A percentile compares a stretch with the other conserved stretches of the same genome.
phyloP scores from a whole-genome alignment of 345 rosid genomes.

The Eucalyptus marginata region DNA sequence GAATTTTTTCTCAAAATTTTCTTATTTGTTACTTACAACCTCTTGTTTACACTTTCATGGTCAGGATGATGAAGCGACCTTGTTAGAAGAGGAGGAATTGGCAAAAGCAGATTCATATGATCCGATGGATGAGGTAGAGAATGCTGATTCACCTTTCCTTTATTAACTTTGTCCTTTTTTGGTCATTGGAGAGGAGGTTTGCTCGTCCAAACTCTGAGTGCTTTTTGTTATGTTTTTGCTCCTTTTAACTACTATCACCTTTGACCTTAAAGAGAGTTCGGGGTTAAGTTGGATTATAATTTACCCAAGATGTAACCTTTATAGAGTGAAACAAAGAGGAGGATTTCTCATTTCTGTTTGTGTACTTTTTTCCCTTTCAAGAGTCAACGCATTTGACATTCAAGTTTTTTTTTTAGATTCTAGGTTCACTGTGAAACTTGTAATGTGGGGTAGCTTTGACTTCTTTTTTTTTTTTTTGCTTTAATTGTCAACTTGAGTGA shows the following conservation, averaged over 20 bases:
- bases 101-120: constrained; percentile 60
- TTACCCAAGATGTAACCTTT: not conserved
- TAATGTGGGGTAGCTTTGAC: not conserved
- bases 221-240: not conserved
- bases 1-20: not conserved
- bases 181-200: not conserved
- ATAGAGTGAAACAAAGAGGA: not conserved
- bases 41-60: not conserved
- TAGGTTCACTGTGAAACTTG: not conserved
- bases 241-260: not conserved
- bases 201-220: not conserved
- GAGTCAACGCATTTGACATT: not conserved
- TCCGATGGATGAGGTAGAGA: constrained; percentile 63
- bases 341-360: not conserved
- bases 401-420: not conserved
- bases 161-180: not conserved
- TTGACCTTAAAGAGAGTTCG: not conserved
- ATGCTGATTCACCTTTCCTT: not conserved
- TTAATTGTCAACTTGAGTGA: not conserved
- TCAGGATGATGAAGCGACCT: constrained; percentile 93
- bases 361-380: not conserved
- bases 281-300: not conserved
- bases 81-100: constrained; percentile 79
- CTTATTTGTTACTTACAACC: not conserved
- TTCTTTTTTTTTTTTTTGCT: not conserved